Conservation (phyloP, 805 yeast genomes). For the Starmerella floricola region DNA sequence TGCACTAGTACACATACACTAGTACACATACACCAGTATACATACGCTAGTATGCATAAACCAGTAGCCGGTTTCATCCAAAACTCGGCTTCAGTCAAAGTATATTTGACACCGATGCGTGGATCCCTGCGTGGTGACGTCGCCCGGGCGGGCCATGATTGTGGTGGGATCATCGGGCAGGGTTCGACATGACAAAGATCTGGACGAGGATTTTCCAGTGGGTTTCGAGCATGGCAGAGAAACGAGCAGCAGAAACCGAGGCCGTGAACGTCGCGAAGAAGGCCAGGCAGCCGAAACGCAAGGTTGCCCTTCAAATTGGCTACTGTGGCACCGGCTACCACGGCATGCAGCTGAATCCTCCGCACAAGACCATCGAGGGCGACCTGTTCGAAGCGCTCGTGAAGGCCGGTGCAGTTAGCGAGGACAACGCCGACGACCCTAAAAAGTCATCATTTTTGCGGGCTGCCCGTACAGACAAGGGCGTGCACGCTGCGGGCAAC, state of each 20-base stretch:
- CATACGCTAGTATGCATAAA: too few relatives aligned
- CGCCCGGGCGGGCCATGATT: too few relatives aligned
- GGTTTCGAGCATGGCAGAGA: slow-evolving; percentile 6
- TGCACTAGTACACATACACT: too few relatives aligned
- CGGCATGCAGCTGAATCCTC: slow-evolving; percentile 91
- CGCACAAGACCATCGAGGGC: slow-evolving; percentile 78
- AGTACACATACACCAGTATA: too few relatives aligned
- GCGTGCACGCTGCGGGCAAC: slow-evolving; percentile 96
- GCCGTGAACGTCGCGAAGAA: slow-evolving; percentile 9
- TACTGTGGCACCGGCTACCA: slow-evolving; percentile 95
- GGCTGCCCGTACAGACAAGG: slow-evolving; percentile 73
- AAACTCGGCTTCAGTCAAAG: too few relatives aligned
- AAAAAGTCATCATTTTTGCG: slow-evolving; percentile 68
- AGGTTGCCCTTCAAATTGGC: slow-evolving; percentile 83
- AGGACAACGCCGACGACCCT: slow-evolving; percentile 75
- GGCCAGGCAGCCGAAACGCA: slow-evolving; percentile 46
- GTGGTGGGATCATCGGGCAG: too few relatives aligned
- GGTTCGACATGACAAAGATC: slow-evolving; percentile 2
- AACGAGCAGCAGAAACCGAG: slow-evolving; percentile 11
- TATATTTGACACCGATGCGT: too few relatives aligned
- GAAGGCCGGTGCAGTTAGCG: slow-evolving; percentile 76
- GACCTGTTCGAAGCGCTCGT: slow-evolving; percentile 74
- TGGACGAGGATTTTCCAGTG: not conserved
- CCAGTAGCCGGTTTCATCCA: too few relatives aligned
- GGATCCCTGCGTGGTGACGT: too few relatives aligned